These are phyloP conservation scores for Papilionanthe hybrid DNA, from an alignment of 116 monocot genomes.

Conservation along the genomic window DNA sequence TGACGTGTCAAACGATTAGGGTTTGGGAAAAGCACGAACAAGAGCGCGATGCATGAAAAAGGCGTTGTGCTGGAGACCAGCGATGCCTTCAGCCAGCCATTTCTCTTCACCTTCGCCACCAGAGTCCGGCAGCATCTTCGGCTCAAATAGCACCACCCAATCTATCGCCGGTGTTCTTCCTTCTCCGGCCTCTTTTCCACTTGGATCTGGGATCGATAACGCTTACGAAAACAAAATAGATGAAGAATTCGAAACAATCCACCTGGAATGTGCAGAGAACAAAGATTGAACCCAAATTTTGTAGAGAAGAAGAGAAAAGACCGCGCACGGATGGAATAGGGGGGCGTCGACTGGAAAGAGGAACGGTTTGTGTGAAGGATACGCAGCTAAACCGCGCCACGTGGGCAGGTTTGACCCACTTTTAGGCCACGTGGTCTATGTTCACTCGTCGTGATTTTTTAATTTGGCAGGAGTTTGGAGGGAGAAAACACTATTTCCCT, in stretches of 20 bases:
- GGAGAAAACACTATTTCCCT: too few species aligned
- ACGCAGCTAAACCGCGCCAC: too few species aligned
- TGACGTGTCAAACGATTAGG: slow-evolving; percentile 8
- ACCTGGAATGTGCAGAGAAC: neutral
- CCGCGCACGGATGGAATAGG: too few species aligned
- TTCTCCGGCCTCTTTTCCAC: neutral
- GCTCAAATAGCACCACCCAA: too few species aligned
- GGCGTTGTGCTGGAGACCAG: slow-evolving; percentile 95
- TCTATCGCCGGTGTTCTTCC: neutral
- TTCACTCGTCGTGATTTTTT: too few species aligned
- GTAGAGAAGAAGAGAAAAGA: too few species aligned
- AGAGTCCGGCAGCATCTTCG: slow-evolving; percentile 32
- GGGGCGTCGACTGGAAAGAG: too few species aligned
- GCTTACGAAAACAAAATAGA: neutral
- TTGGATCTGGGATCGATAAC: neutral
- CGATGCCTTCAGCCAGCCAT: slow-evolving; percentile 96
- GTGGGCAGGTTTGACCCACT: too few species aligned
- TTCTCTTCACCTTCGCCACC: slow-evolving; percentile 92
- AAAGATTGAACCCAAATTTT: neutral
- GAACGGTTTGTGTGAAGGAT: too few species aligned
- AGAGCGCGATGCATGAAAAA: slow-evolving; percentile 97
- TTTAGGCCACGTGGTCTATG: too few species aligned
- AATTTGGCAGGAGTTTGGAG: too few species aligned
- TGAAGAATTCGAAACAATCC: neutral
- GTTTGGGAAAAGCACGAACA: slow-evolving; percentile 30